phyloP scores from a whole-genome alignment of 306 rosid genomes.

The Glycine tomentella region DNA sequence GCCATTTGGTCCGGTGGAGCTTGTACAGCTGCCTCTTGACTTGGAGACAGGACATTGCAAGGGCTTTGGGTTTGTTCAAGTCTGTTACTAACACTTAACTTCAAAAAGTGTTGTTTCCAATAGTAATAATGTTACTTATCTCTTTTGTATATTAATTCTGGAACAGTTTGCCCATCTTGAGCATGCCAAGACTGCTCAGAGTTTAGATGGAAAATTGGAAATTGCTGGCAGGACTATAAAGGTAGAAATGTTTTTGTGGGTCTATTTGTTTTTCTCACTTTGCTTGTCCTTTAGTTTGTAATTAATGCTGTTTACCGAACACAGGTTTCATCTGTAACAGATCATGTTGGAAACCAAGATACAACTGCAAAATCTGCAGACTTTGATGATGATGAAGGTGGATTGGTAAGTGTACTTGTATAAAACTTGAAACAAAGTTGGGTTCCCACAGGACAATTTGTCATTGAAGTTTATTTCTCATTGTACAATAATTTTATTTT shows the following conservation, averaged over 20 bases:
- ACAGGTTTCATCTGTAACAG: constrained; percentile 98
- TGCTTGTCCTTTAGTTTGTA: constrained; percentile 20
- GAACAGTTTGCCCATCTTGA: constrained; percentile 91
- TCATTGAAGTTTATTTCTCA: constrained; percentile 11
- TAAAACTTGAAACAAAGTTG: not conserved
- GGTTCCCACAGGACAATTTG: not conserved
- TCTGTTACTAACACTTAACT: constrained; percentile 52
- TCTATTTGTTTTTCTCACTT: constrained; percentile 2
- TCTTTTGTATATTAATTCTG: constrained; percentile 32
- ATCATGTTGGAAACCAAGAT: constrained; percentile 95
- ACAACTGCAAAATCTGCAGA: constrained; percentile 87
- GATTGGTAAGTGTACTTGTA: constrained; percentile 71
- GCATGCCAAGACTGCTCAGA: constrained; percentile 96
- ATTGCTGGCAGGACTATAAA: constrained; percentile 95
- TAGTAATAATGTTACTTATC: constrained; percentile 26
- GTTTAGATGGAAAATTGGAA: constrained; percentile 95
- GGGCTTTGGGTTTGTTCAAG: constrained; percentile 99
- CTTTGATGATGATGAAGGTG: constrained; percentile 98
- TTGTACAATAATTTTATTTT: not conserved
- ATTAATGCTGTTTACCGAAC: constrained; percentile 37
- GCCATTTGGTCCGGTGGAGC: constrained; percentile 98
- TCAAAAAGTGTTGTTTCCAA: constrained; percentile 6
- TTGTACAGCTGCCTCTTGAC: constrained; percentile 95
- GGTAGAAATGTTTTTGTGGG: constrained; percentile 54
- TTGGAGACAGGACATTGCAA: constrained; percentile 98